Base-by-base conservation (phyloP, 495 filamentous ascomycete genomes). In the Melanomma pulvis-pyrius region DNA sequence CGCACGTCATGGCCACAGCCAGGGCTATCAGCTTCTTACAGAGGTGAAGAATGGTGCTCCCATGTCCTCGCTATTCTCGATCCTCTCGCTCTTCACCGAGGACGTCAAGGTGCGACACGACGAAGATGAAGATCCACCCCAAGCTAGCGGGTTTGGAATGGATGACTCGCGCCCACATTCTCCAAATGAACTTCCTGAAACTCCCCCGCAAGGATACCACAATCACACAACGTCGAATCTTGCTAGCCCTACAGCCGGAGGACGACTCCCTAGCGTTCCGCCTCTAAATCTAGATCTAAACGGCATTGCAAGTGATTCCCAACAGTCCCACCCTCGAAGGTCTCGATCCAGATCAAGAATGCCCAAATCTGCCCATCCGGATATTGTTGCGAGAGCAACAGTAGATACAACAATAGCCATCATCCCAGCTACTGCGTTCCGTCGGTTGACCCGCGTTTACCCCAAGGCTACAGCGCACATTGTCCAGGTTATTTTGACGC, bases 1-100 rank as follows among this genome's bases (percentile, higher is more conserved):
- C 32, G 86, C 86, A 46, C 77, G 81, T 64, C 78, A 76, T 22
- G 65, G 80, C 8, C 82, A 86, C 34, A 87, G 78, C 74, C 92
- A 88, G 79, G 91, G 82, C 74, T 98, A 97, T 75, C 93, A 98
- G 76, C 81, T 98, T 21, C 82, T 98, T 44, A 98, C 94, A 2
- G 94, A 98, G 74, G 94, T 98, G 44, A 96, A 96, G 76, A 98
- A 98, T 73, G 94, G 94, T 21, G 93, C 94, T 11, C 93, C 94
- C 3, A 97, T 98, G 93, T 98, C 94, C 28, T 98, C 94, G 0
- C 77, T 98, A 6, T 98, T 98, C 77, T 97, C 96, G 0, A 96
- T 98, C 58, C 87, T 98, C 72, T 94, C 92, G 2, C 80, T 98
- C 0, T 98, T 98, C 71, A 98, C 94, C 5, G 94, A 98, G 75